Conservation (phyloP, 352 stramenopile genomes). For the Peronospora destructor region DNA sequence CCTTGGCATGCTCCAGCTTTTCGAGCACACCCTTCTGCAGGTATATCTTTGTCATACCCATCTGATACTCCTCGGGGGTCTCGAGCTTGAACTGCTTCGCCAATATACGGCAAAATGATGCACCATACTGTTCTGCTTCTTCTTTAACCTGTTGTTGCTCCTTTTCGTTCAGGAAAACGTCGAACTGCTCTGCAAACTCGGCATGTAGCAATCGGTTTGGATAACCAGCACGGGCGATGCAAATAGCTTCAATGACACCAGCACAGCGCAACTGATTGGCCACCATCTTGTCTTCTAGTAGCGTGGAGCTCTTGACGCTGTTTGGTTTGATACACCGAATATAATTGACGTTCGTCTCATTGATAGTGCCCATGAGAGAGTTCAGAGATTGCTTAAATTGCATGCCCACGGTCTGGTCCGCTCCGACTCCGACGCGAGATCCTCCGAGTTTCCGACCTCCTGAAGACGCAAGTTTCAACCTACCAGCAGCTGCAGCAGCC, state of each 20-base stretch:
- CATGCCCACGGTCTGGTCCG: conserved; percentile 55
- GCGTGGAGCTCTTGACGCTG: conserved; percentile 50
- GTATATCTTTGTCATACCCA: conserved; percentile 83
- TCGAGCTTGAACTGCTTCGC: conserved; percentile 57
- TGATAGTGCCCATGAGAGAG: conserved; percentile 66
- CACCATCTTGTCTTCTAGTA: conserved; percentile 66
- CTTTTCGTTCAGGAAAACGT: conserved; percentile 51
- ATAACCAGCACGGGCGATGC: conserved; percentile 66
- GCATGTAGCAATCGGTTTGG: conserved; percentile 78
- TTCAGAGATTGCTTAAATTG: conserved; percentile 77
- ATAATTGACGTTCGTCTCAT: conserved; percentile 71
- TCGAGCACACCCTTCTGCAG: conserved; percentile 79
- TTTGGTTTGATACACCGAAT: conserved; percentile 86
- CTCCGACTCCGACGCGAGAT: conserved; percentile 7
- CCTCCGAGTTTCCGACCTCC: conserved; percentile 26
- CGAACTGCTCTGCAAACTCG: conserved; percentile 55
- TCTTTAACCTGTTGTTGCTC: conserved; percentile 31
- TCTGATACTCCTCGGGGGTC: conserved; percentile 65
- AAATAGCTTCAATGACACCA: conserved; percentile 76
- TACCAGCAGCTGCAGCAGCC: conserved; percentile 15
- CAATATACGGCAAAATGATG: conserved; percentile 39
- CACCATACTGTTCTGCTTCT: conserved; percentile 18
- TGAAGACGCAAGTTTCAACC: conserved; percentile 23
- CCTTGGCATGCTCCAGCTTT: conserved; percentile 53
- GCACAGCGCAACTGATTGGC: conserved; percentile 74